Conservation (phyloP, 179 eudicot species). For the Beta corolliflora region DNA sequence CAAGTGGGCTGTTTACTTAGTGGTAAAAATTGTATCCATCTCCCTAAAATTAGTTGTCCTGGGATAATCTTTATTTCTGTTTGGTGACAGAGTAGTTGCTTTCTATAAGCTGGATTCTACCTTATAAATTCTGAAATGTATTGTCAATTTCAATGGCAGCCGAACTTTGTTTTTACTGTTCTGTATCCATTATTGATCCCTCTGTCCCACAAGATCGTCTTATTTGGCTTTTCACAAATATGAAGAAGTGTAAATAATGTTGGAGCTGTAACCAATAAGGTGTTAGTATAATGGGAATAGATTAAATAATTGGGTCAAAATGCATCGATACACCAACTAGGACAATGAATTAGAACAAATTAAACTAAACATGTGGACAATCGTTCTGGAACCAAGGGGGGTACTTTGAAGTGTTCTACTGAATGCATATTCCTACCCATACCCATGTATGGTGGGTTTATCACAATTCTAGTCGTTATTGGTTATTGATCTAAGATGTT, state of each 20-base stretch:
- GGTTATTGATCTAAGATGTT: not conserved
- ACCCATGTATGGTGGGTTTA: not conserved
- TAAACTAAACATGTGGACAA: not conserved
- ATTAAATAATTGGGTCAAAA: not conserved
- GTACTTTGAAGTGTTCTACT: not conserved
- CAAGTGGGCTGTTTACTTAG: no score
- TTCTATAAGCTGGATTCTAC: not conserved
- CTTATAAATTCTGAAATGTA: not conserved
- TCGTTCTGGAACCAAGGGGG: not conserved
- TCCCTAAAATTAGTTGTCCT: no score
- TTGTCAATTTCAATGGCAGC: not conserved
- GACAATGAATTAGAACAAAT: not conserved
- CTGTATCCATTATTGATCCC: not conserved
- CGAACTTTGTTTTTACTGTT: not conserved
- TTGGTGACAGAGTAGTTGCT: not conserved
- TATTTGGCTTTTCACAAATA: not conserved
- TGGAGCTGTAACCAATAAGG: not conserved
- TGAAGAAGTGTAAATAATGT: not conserved
- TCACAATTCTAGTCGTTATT: not conserved
- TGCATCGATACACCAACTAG: not conserved
- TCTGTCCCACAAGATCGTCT: constrained; percentile 2
- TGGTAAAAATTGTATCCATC: no score
- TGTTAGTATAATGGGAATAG: not conserved
- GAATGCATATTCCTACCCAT: not conserved
- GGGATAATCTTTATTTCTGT: not conserved